phyloP scores from a whole-genome alignment of 2,329 filamentous ascomycete species.

The Beauveria sp. region DNA sequence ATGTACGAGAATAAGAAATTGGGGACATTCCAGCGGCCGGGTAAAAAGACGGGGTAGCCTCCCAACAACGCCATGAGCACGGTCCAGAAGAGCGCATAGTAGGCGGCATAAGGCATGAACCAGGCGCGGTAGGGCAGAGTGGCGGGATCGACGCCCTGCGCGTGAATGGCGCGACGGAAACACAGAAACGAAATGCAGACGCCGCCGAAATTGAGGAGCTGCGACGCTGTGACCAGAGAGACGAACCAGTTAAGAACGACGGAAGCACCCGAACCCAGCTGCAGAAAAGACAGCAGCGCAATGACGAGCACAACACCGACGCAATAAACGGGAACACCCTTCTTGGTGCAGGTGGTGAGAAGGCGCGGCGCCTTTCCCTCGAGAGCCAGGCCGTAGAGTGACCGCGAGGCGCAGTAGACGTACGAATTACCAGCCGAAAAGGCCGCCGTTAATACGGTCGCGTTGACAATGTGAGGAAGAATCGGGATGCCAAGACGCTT shows the following conservation, averaged over 20 bases:
- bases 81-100: constrained; percentile 54
- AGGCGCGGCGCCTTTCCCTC: constrained; percentile 59
- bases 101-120: constrained; percentile 66
- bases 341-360: constrained; percentile 51
- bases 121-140: constrained; percentile 62
- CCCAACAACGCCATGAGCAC: constrained; percentile 67
- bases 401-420: constrained; percentile 59
- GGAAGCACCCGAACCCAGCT: constrained; percentile 57
- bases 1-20: constrained; percentile 73
- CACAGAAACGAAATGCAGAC: constrained; percentile 65
- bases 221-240: constrained; percentile 61
- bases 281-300: constrained; percentile 64
- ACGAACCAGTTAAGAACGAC: constrained; percentile 68
- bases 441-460: constrained; percentile 60
- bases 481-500: constrained; percentile 53
- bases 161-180: constrained; percentile 61
- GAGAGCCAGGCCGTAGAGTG: constrained; percentile 59
- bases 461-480: constrained; percentile 66
- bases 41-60: constrained; percentile 69
- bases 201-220: constrained; percentile 64
- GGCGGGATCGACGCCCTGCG: constrained; percentile 60
- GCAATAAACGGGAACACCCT: constrained; percentile 68
- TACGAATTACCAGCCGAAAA: constrained; percentile 60
- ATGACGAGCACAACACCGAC: constrained; percentile 59
- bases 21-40: constrained; percentile 57